These are phyloP conservation scores for Kazachstania taianensis DNA, from an alignment of 805 yeast genomes.

Conservation along the genomic window DNA sequence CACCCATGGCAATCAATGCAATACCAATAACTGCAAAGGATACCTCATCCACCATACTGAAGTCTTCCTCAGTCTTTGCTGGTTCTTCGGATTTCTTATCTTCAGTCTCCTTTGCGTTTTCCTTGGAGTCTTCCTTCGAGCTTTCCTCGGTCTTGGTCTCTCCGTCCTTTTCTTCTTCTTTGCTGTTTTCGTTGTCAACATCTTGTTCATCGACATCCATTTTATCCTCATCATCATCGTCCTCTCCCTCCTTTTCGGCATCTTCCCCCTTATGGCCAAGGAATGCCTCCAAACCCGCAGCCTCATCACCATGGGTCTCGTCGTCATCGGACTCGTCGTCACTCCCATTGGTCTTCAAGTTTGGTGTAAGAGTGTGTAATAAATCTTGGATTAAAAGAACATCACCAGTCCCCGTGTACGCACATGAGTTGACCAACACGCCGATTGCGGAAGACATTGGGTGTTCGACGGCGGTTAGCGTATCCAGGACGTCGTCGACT, in stretches of 20 bases:
- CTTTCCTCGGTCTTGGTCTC: slow-evolving; percentile 23
- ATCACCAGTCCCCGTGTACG: slow-evolving; percentile 96
- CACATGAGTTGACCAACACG: slow-evolving; percentile 83
- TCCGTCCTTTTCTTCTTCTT: slow-evolving; percentile 23
- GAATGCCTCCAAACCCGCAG: slow-evolving; percentile 23
- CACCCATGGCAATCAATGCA: slow-evolving; percentile 94
- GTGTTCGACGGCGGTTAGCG: slow-evolving; percentile 89
- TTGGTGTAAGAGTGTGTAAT: slow-evolving; percentile 73
- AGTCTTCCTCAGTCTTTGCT: slow-evolving; percentile 23
- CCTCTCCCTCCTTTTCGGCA: slow-evolving; percentile 18
- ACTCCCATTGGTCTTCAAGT: slow-evolving; percentile 49
- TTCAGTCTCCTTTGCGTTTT: slow-evolving; percentile 16
- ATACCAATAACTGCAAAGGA: slow-evolving; percentile 92
- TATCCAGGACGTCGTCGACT: slow-evolving; percentile 87
- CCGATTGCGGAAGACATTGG: slow-evolving; percentile 85
- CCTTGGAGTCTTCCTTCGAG: neutral
- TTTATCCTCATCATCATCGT: slow-evolving; percentile 13
- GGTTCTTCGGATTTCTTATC: slow-evolving; percentile 16
- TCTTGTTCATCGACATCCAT: slow-evolving; percentile 19
- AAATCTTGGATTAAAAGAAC: slow-evolving; percentile 88
- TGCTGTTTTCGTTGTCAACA: slow-evolving; percentile 15
- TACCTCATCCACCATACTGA: slow-evolving; percentile 29
- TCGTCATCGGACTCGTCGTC: slow-evolving; percentile 48
- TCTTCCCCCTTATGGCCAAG: slow-evolving; percentile 25
- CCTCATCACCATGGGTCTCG: slow-evolving; percentile 29